phyloP scores from a whole-genome alignment of 2,329 filamentous ascomycete genomes.

The Talaromyces pinophilus region DNA sequence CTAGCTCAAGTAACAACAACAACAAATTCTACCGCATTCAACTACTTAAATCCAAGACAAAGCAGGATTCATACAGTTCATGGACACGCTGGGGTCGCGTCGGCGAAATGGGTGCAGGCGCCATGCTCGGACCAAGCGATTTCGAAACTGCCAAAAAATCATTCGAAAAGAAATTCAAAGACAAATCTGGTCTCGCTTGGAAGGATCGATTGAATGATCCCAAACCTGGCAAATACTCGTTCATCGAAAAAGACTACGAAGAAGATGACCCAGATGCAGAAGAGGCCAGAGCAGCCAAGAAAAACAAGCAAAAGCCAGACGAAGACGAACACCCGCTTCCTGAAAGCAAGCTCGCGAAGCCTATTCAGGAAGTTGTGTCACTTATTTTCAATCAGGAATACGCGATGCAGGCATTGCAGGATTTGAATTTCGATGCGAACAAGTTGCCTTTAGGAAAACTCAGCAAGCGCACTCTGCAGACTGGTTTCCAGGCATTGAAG shows the following conservation, averaged over 20 bases:
- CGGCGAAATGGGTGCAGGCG: slow-evolving; percentile 53
- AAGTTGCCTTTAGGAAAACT: slow-evolving; percentile 84
- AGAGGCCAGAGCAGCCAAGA: slow-evolving; percentile 50
- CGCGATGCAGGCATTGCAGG: slow-evolving; percentile 59
- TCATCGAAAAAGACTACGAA: slow-evolving; percentile 76
- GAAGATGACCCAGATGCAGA: slow-evolving; percentile 55
- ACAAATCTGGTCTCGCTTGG: slow-evolving; percentile 58
- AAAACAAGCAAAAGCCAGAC: slow-evolving; percentile 35
- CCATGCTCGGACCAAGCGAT: slow-evolving; percentile 42
- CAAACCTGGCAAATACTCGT: slow-evolving; percentile 68
- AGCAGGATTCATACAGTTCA: slow-evolving; percentile 41
- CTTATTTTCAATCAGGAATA: slow-evolving; percentile 81
- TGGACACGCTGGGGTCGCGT: slow-evolving; percentile 86
- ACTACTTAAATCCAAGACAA: slow-evolving; percentile 51
- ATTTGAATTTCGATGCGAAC: slow-evolving; percentile 51
- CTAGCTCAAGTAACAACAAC: slow-evolving; percentile 69
- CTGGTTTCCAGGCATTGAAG: slow-evolving; percentile 76
- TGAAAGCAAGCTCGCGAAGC: slow-evolving; percentile 59
- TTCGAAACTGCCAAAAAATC: slow-evolving; percentile 44
- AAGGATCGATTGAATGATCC: slow-evolving; percentile 49
- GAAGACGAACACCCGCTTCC: slow-evolving; percentile 44
- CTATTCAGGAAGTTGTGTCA: slow-evolving; percentile 69
- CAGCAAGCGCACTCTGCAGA: slow-evolving; percentile 72
- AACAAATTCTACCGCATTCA: slow-evolving; percentile 84
- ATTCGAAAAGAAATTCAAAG: slow-evolving; percentile 60